Conservation (phyloP, 1,139 yeast genomes). For the Suhomyces choctaworum region DNA sequence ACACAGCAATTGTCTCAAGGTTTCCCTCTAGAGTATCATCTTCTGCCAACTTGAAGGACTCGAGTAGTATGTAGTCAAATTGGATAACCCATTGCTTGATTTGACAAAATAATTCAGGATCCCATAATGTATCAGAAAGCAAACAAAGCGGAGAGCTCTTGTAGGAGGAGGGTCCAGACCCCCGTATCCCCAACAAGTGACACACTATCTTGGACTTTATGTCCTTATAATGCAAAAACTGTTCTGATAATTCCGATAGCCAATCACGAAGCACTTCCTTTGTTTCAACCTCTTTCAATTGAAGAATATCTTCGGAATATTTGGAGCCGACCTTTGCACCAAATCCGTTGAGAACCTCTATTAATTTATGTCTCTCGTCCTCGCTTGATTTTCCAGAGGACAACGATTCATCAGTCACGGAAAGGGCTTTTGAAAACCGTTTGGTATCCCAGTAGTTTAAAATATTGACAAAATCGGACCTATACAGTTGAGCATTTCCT, state of each 20-base stretch:
- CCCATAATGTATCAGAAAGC: constrained; percentile 31
- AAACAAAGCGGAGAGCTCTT: constrained; percentile 16
- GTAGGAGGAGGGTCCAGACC: neutral
- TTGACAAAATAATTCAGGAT: constrained; percentile 20
- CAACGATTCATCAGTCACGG: constrained; percentile 16
- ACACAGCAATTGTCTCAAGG: constrained; percentile 15
- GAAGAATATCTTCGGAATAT: constrained; percentile 14
- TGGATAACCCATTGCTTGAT: constrained; percentile 39
- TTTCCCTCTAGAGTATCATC: neutral
- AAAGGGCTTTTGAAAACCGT: constrained; percentile 17
- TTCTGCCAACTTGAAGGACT: constrained; percentile 7
- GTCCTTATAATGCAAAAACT: constrained; percentile 46
- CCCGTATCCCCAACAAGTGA: constrained; percentile 30
- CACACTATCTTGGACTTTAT: constrained; percentile 45
- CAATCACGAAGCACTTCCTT: constrained; percentile 25
- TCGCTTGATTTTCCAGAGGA: constrained; percentile 22
- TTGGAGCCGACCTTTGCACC: constrained; percentile 24
- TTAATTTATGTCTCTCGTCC: constrained; percentile 35
- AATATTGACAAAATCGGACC: constrained; percentile 28
- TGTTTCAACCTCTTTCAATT: constrained; percentile 18
- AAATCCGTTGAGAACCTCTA: constrained; percentile 42
- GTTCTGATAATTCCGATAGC: constrained; percentile 29
- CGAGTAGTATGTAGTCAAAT: constrained; percentile 25
- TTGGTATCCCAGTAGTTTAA: constrained; percentile 28
- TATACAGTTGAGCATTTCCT: constrained; percentile 12